Base-by-base conservation (phyloP, 2,329 filamentous ascomycete species). In the Beauveria australis region DNA sequence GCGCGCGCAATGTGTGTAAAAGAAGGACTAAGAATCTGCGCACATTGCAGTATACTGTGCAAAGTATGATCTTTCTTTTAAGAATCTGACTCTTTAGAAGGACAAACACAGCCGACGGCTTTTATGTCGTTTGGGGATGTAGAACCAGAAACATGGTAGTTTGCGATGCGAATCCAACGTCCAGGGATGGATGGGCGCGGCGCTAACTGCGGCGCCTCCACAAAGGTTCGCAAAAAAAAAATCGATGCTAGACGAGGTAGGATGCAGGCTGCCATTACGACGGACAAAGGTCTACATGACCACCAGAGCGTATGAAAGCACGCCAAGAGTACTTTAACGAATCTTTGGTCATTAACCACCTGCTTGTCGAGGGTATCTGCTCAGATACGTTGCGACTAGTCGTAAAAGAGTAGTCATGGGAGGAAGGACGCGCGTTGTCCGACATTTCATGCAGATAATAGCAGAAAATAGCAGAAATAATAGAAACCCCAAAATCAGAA, bases 161-260 rank as follows among this genome's bases (percentile, higher is more conserved):
- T 19, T 30, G 18, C 22, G 33, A 57, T 40, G 44, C n/a, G 24
- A 46, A 30, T 26, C 18, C 43, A 26, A 43, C 10, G 28, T 28
- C 22, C 48, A 53, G 41, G 47, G 37, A 53, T 40, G 19, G 48
- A 59, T 47, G n/a, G 26, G n/a, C n/a, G 37, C 26, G 49, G 41
- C 48, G 48, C 57, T 53, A 59, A 47, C 56, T 26, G n/a, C n/a
- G n/a, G 28, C 46, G 56, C 56, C 56, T 59, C 56, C 56, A 59
- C 56, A 33, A 43, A 59, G 37, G 16, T 30, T 22, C 40, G 10
- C 24, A 22, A 44, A 24, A 16, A 22, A 22, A 24, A 53, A n/a
- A 24, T 12, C 37, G 24, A 51, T 30, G 55, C 18, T 33, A 43
- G 24, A 51, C 46, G 46, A 19, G 46, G 22, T 9, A 22, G 10